Conservation (phyloP, 805 yeast genomes). For the Yarrowia keelungensis region DNA sequence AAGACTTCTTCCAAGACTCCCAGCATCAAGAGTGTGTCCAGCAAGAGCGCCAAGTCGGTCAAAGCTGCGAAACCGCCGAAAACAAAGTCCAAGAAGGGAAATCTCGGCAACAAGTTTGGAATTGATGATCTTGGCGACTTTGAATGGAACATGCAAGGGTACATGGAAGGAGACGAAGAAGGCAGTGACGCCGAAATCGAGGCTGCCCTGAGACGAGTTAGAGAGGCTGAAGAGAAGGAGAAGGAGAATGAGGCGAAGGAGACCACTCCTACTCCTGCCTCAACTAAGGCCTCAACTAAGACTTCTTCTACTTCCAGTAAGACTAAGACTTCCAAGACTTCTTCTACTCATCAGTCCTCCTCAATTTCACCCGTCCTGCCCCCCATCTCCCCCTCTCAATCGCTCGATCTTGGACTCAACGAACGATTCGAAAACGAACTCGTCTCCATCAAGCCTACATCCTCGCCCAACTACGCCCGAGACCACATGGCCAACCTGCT, state of each 20-base stretch:
- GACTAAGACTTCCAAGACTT: neutral
- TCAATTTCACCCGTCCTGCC: neutral
- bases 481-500: slow-evolving; percentile 23
- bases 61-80: neutral
- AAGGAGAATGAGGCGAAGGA: no score
- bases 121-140: slow-evolving; percentile 12
- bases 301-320: no score
- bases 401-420: slow-evolving; percentile 7
- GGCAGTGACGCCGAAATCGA: slow-evolving; percentile 20
- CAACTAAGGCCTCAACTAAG: neutral
- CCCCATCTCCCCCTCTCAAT: slow-evolving; percentile 11
- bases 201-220: neutral
- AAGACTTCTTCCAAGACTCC: neutral
- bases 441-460: neutral
- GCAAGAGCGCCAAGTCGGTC: neutral
- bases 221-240: neutral
- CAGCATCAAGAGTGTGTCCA: neutral
- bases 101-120: slow-evolving; percentile 7
- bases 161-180: slow-evolving; percentile 34
- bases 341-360: neutral
- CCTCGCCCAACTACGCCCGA: slow-evolving; percentile 23
- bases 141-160: slow-evolving; percentile 18
- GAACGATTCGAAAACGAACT: slow-evolving; percentile 25
- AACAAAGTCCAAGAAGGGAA: neutral
- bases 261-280: neutral